A percentile compares a stretch with the other conserved stretches of the same genome.
Conservation (phyloP, 2,329 filamentous ascomycete species). For the Fusarium paranaense region DNA sequence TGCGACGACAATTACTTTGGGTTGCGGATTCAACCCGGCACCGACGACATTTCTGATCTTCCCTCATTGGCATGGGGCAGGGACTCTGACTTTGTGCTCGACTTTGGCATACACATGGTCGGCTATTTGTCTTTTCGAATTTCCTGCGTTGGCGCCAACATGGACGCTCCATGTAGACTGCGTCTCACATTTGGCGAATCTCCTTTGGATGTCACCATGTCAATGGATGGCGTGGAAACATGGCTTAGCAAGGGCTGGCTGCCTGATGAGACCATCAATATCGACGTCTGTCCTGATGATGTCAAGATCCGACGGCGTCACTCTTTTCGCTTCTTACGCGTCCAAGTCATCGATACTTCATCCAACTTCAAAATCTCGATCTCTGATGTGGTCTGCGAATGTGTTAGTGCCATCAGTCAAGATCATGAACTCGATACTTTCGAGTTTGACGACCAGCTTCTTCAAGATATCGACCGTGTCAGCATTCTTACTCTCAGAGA, state of each 20-base stretch:
- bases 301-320: background rate
- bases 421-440: background rate
- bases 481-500: constrained; percentile 49
- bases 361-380: background rate
- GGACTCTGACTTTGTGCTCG: background rate
- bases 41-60: background rate
- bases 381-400: background rate
- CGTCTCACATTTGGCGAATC: constrained; percentile 52
- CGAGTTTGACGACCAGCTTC: background rate
- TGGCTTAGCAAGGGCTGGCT: constrained; percentile 54
- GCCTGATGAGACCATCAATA: constrained; percentile 46
- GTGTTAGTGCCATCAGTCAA: background rate
- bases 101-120: background rate
- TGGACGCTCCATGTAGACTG: constrained; percentile 51
- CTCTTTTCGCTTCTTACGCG: background rate
- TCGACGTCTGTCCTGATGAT: constrained; percentile 17
- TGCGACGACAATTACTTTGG: background rate
- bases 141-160: constrained; percentile 22
- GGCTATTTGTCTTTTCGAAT: background rate
- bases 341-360: background rate
- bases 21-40: background rate
- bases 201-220: constrained; percentile 51
- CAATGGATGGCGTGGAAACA: constrained; percentile 48
- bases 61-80: background rate
- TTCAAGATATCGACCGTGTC: background rate